phyloP scores from a whole-genome alignment of 2,329 filamentous ascomycete genomes.

The Fusarium sp. region DNA sequence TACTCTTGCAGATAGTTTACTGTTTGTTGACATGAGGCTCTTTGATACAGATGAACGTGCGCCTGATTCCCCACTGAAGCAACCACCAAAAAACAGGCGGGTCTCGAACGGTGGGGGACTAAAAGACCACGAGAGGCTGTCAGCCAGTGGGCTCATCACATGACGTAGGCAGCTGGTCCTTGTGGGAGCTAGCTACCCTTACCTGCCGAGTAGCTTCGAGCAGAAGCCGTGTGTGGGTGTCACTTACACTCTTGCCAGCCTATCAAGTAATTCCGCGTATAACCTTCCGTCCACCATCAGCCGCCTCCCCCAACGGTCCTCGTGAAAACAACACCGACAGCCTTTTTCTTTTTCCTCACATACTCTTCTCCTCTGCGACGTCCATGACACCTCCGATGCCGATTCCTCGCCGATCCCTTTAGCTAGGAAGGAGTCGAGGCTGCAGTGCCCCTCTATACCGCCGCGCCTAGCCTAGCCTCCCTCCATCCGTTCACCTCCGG shows the following conservation, averaged over 20 bases:
- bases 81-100: background rate
- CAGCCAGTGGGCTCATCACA: slow-evolving; percentile 40
- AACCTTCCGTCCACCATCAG: slow-evolving; percentile 30
- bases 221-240: slow-evolving; percentile 14
- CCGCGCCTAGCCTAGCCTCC: slow-evolving; percentile 19
- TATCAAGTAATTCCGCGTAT: slow-evolving; percentile 39
- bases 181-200: too few relatives aligned
- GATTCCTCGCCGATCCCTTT: slow-evolving; percentile 16
- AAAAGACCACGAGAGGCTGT: background rate
- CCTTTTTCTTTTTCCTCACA: background rate
- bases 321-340: slow-evolving; percentile 17
- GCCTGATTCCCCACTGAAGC: background rate
- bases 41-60: background rate
- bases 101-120: slow-evolving; percentile 14
- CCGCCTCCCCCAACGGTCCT: slow-evolving; percentile 14
- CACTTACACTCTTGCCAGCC: slow-evolving; percentile 35
- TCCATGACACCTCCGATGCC: slow-evolving; percentile 26
- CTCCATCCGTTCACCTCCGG: slow-evolving; percentile 23
- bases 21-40: background rate
- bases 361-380: background rate
- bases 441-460: slow-evolving; percentile 29
- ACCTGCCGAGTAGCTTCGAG: background rate
- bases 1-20: background rate
- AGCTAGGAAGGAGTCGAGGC: slow-evolving; percentile 35
- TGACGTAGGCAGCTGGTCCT: slow-evolving; percentile 30